Evolutionary conservation across 371 early-diverging fungal genomes (phyloP).

Genomic region (Blyttiomyces sp.): DNA sequence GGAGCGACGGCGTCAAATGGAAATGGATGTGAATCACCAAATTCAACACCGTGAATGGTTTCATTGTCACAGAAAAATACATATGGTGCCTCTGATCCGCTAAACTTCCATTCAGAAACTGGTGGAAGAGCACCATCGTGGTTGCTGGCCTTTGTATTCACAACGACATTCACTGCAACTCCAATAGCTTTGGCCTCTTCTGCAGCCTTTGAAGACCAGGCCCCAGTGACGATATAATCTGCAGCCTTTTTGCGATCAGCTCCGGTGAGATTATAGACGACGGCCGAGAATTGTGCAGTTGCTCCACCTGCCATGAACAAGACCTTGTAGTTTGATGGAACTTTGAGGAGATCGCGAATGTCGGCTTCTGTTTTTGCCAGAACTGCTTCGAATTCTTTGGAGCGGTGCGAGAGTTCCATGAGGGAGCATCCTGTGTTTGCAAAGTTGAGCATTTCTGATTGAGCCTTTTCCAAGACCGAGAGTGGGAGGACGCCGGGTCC

Average conservation of each 20-base stretch:
- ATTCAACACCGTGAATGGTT: slow-evolving; percentile 95
- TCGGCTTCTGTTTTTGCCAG: slow-evolving; percentile 67
- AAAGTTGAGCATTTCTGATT: slow-evolving; percentile 76
- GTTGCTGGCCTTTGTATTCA: slow-evolving; percentile 45
- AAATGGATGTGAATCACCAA: slow-evolving; percentile 39
- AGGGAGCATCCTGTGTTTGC: slow-evolving; percentile 80
- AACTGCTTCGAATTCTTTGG: slow-evolving; percentile 72
- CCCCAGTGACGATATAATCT: slow-evolving; percentile 91
- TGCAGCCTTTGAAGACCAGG: slow-evolving; percentile 87
- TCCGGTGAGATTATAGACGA: slow-evolving; percentile 81
- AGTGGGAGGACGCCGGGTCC: slow-evolving; percentile 88
- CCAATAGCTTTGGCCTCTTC: slow-evolving; percentile 82
- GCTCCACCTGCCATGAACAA: slow-evolving; percentile 96
- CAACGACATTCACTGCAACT: slow-evolving; percentile 63
- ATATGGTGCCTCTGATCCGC: slow-evolving; percentile 70
- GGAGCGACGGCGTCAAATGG: slow-evolving; percentile 39
- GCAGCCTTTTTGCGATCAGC: slow-evolving; percentile 34
- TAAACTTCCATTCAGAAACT: slow-evolving; percentile 59
- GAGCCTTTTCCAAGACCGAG: slow-evolving; percentile 74
- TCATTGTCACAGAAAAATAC: slow-evolving; percentile 97
- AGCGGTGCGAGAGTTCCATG: slow-evolving; percentile 94
- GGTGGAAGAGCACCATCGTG: slow-evolving; percentile 43
- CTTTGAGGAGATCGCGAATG: slow-evolving; percentile 63
- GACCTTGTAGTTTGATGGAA: slow-evolving; percentile 86
- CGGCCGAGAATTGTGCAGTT: slow-evolving; percentile 84